phyloP scores from a whole-genome alignment of 768 basidiomycete species.

The Leccinum obscurum region DNA sequence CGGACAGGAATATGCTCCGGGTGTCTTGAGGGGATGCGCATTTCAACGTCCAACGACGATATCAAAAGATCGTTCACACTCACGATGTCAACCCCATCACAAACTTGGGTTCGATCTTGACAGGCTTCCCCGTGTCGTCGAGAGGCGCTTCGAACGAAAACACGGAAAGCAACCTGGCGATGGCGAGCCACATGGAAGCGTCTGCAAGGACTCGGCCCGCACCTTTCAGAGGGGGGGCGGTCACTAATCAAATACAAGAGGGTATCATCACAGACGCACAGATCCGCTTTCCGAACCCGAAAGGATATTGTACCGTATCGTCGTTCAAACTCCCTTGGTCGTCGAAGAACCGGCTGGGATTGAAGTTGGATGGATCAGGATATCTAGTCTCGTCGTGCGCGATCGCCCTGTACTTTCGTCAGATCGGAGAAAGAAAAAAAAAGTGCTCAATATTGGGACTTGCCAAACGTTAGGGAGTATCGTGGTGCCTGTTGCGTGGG shows the following conservation, averaged over 20 bases:
- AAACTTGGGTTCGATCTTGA: constrained; percentile 6
- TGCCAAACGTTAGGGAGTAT: constrained; percentile 13
- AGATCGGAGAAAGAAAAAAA: neutral
- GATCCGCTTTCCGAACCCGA: constrained; percentile 4
- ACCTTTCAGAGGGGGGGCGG: constrained; percentile 1
- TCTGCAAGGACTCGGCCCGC: constrained; percentile 6
- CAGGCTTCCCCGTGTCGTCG: neutral
- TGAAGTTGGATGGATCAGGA: constrained; percentile 1
- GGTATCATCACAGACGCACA: neutral
- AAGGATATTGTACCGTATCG: constrained; percentile 6
- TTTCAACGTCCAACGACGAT: neutral
- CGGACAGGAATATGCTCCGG: constrained; percentile 3
- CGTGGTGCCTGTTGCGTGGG: neutral
- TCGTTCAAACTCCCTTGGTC: constrained; percentile 9
- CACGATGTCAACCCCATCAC: constrained; percentile 5
- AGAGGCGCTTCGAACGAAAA: constrained; percentile 11
- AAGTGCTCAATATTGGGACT: neutral
- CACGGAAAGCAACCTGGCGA: constrained; percentile 4
- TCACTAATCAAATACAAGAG: neutral
- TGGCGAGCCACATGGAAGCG: constrained; percentile 1
- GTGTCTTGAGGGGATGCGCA: neutral
- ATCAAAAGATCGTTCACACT: neutral
- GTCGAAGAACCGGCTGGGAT: constrained; percentile 11
- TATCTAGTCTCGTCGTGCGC: constrained; percentile 9
- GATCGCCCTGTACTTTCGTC: constrained; percentile 4